Evolutionary conservation across 208 protist genomes (phyloP), one percentile per base, ranked within the genome.

Genomic region (Trichomonas gallinae): DNA sequence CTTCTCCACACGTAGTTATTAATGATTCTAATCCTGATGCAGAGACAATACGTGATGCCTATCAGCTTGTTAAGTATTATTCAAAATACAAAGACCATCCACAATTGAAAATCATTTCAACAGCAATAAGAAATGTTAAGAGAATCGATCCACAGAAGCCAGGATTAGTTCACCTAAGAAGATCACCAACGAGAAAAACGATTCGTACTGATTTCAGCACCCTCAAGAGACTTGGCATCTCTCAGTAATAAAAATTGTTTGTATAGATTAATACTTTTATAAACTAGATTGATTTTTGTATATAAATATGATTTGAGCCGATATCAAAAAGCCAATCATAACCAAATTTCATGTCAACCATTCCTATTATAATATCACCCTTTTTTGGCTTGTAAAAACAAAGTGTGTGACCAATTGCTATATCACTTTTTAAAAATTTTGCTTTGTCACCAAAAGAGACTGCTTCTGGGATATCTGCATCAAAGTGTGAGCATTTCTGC

Each of bases 301-400:
- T n/a, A n/a, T n/a, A n/a, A n/a, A n/a, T 34, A 38, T 93, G 87
- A 31, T 13, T 48, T 58, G 26, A 93, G 6, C 87, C 87, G 46
- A 93, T 93, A 93, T 93, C 44, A 17, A 93, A 40, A 40, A 51
- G 40, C 87, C 87, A 93, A 38, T 93, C 87, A 48, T 93, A 40
- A 4, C n/a, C n/a, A 40, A 8, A 17, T n/a, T 38, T 48, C 26
- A 8, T 48, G 44, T 93, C 87, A 51, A 93, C n/a, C 0, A 93
- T 51, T 0, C 87, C 87, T 49, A 93, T 51, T 26, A 93, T 42
- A 51, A 93, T 93, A 38, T 93, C 87, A 0, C n/a, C 87, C 15
- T 48, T 58, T 15, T 48, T 93, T 21, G 87, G 44, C 21, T 93
- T 42, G 31, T 93, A 93, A 93, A 93, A 93, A 34, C 13, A 38